phyloP scores from a whole-genome alignment of 805 yeast genomes.

The Schizosaccharomyces japonicus region DNA sequence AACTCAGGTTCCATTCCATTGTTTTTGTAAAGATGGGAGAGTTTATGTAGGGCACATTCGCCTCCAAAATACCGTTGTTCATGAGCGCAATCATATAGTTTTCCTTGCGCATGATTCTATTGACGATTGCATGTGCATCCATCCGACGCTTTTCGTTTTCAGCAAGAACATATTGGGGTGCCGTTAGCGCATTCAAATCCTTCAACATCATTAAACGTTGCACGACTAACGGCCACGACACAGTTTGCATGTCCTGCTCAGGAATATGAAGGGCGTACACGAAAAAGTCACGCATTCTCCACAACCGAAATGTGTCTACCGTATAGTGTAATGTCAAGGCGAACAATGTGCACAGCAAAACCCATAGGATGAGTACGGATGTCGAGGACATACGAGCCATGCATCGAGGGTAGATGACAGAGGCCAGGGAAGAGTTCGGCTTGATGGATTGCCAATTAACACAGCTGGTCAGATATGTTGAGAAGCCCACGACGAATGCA shows the following conservation, averaged over 20 bases:
- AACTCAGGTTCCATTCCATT: slow-evolving; percentile 77
- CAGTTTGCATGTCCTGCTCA: slow-evolving; percentile 59
- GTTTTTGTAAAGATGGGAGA: slow-evolving; percentile 46
- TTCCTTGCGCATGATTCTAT: slow-evolving; percentile 84
- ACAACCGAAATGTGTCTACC: slow-evolving; percentile 39
- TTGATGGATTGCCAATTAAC: slow-evolving; percentile 35
- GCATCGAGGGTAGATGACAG: slow-evolving; percentile 27
- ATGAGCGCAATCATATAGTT: slow-evolving; percentile 78
- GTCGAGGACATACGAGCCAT: slow-evolving; percentile 19
- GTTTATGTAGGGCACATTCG: slow-evolving; percentile 19
- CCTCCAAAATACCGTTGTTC: slow-evolving; percentile 49
- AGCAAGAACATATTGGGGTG: slow-evolving; percentile 12
- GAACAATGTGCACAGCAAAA: slow-evolving; percentile 26
- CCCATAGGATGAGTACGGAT: slow-evolving; percentile 38
- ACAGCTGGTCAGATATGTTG: slow-evolving; percentile 63
- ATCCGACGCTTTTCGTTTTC: slow-evolving; percentile 22
- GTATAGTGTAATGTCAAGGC: slow-evolving; percentile 21
- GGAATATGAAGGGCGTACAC: slow-evolving; percentile 21
- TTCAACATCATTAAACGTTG: slow-evolving; percentile 47
- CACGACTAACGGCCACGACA: slow-evolving; percentile 76
- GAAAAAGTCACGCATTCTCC: slow-evolving; percentile 59
- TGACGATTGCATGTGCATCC: slow-evolving; percentile 86
- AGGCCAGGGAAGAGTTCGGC: slow-evolving; percentile 14
- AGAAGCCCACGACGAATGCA: slow-evolving; percentile 52
- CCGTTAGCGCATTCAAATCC: slow-evolving; percentile 54